Percentiles rank a stretch among this genome's conserved stretches.
These are phyloP conservation scores for Tylopilus subfusipes DNA, from an alignment of 768 basidiomycete genomes.

Conservation along the genomic window DNA sequence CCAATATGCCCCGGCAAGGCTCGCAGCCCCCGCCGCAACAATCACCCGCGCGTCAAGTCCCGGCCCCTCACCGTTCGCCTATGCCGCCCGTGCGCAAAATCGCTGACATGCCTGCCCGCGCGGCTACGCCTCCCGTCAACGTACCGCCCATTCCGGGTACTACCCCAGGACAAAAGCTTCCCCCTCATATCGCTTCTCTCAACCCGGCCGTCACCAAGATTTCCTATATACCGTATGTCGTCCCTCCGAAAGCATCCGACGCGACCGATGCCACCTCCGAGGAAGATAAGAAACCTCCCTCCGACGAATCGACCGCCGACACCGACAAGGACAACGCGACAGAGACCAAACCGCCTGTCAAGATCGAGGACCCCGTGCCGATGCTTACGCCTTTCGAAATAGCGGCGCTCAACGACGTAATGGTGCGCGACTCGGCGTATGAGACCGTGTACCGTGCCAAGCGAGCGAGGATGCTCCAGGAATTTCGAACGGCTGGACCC, in stretches of 20 bases:
- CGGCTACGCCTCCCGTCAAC: conserved; percentile 12
- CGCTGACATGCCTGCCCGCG: conserved; percentile 16
- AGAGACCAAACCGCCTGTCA: conserved; percentile 14
- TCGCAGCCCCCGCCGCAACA: conserved; percentile 30
- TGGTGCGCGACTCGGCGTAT: conserved; percentile 42
- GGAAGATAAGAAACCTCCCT: conserved; percentile 24
- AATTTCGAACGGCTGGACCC: conserved; percentile 42
- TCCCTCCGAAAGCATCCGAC: conserved; percentile 19
- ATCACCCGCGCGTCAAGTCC: conserved; percentile 23
- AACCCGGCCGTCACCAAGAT: conserved; percentile 33
- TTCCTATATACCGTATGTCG: conserved; percentile 25
- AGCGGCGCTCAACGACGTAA: conserved; percentile 31
- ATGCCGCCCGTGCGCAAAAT: conserved; percentile 21
- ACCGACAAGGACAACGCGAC: conserved; percentile 17
- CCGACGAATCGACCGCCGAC: conserved; percentile 6
- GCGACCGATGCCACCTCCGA: conserved; percentile 15
- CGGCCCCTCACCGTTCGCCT: conserved; percentile 20
- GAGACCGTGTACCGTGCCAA: conserved; percentile 47
- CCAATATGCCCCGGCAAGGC: conserved; percentile 15
- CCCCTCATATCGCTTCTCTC: conserved; percentile 31
- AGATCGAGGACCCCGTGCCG: conserved; percentile 23
- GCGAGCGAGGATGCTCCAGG: conserved; percentile 50
- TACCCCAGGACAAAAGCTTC: conserved; percentile 30
- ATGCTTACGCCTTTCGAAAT: conserved; percentile 34
- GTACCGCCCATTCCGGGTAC: conserved; percentile 26